These are phyloP conservation scores for Sporothrix pseudoabietina DNA, from an alignment of 2,329 filamentous ascomycete genomes.

Conservation along the genomic window DNA sequence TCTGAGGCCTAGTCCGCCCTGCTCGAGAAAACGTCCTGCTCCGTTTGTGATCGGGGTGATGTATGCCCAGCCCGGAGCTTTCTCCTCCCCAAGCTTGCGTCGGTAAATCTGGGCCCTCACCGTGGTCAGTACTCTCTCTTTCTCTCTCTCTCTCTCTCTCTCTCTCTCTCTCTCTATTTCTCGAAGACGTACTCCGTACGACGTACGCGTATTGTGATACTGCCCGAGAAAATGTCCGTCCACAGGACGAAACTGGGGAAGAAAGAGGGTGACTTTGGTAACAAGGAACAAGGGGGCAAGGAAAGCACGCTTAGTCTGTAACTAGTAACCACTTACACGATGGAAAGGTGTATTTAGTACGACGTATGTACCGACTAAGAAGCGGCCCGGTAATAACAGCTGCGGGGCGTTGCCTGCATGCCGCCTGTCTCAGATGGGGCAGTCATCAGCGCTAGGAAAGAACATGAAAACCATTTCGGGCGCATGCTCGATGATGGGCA, in stretches of 20 bases:
- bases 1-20: slow-evolving; percentile 1
- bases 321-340: slow-evolving; percentile 7
- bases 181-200: no score
- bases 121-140: neutral
- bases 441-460: slow-evolving; percentile 6
- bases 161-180: neutral
- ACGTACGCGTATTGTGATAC: neutral
- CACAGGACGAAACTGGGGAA: neutral
- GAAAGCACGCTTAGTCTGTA: neutral
- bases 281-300: neutral
- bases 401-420: neutral
- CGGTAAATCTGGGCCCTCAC: neutral
- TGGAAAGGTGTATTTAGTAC: no score
- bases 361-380: neutral
- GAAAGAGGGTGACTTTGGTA: no score
- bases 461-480: neutral
- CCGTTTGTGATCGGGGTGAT: neutral
- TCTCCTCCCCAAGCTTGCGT: neutral
- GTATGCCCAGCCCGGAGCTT: neutral
- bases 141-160: neutral
- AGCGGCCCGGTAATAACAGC: slow-evolving; percentile 2
- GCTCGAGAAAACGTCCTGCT: neutral
- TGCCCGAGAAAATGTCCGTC: neutral
- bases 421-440: neutral
- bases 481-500: neutral